Evolutionary conservation across 176 grass and related monocot genomes (phyloP), one percentile per base, ranked within the genome.

Genomic region (Secale cereale): DNA sequence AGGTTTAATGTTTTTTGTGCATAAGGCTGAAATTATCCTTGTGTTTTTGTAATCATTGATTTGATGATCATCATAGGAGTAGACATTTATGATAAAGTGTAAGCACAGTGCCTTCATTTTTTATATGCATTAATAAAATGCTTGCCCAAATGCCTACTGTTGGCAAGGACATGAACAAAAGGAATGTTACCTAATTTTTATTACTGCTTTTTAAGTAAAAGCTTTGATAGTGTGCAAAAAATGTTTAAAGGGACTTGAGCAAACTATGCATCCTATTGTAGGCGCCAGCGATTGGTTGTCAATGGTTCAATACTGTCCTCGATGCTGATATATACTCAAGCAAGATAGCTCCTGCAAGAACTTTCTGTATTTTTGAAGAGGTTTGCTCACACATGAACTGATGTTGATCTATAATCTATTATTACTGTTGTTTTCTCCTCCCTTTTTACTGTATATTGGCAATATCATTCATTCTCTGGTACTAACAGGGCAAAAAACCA

Each of bases 311-410:
- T 48, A 91, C 90, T 76, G 76, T 76, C 74, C 74, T 95, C 73
- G 88, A 94, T 91, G 79, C 52, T 82, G 78, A 79, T 90, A 85
- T 86, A 73, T 98, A 92, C 81, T 83, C 79, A 5, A 84, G 61
- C 45, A 86, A 91, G 76, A 98, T 98, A 50, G 87, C 90, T 68
- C 78, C 93, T 88, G 91, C 91, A 65, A 95, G 91, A 95, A 98
- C 93, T 46, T 98, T 95, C 81, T 98, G 97, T 85, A 68, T 98
- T 65, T 95, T 86, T 91, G 97, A 96, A 88, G 97, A 92, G 97
- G 96, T 98, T 50, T 80, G 71, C 69, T 64, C 62, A 45, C 75
- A 70, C 35, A 78, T 81, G 45, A 59, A 43, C 63, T 29, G 60
- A 73, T 90, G 6, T 79, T 32, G 3, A 80, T 80, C 7, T 31